These are phyloP conservation scores for Aspergillus fijiensis DNA, from an alignment of 2,329 filamentous ascomycete genomes.

Conservation along the genomic window DNA sequence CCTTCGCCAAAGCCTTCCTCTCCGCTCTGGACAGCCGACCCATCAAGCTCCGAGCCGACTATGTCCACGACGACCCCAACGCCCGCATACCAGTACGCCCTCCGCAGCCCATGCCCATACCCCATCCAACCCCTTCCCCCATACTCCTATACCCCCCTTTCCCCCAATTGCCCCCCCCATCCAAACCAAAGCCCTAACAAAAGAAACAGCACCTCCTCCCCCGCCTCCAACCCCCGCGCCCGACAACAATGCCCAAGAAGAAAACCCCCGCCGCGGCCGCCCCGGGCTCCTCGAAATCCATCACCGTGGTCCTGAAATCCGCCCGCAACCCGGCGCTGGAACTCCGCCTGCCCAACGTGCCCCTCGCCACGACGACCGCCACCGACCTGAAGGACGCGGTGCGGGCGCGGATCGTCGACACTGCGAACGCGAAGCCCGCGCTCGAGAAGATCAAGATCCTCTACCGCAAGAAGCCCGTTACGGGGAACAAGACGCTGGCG, in stretches of 20 bases:
- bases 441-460: constrained; percentile 82
- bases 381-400: constrained; percentile 75
- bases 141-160: not conserved
- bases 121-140: too few species aligned
- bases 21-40: constrained; percentile 74
- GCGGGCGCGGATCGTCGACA: constrained; percentile 59
- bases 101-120: not conserved
- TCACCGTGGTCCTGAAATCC: constrained; percentile 45
- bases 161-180: not conserved
- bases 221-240: constrained; percentile 45
- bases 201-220: constrained; percentile 47
- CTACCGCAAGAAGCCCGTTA: constrained; percentile 80
- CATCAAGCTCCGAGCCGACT: constrained; percentile 78
- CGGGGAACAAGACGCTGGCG: constrained; percentile 69
- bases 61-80: constrained; percentile 86
- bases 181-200: not conserved
- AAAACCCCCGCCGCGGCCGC: constrained; percentile 33
- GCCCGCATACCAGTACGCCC: constrained; percentile 69
- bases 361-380: constrained; percentile 68
- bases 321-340: constrained; percentile 72
- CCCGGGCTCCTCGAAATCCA: constrained; percentile 43
- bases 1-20: constrained; percentile 83
- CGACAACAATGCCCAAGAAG: constrained; percentile 46
- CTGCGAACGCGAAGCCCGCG: constrained; percentile 32
- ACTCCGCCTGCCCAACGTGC: constrained; percentile 60